Evolutionary conservation across 2,329 filamentous ascomycete genomes (phyloP).

Genomic region (Ilyonectria destructans): DNA sequence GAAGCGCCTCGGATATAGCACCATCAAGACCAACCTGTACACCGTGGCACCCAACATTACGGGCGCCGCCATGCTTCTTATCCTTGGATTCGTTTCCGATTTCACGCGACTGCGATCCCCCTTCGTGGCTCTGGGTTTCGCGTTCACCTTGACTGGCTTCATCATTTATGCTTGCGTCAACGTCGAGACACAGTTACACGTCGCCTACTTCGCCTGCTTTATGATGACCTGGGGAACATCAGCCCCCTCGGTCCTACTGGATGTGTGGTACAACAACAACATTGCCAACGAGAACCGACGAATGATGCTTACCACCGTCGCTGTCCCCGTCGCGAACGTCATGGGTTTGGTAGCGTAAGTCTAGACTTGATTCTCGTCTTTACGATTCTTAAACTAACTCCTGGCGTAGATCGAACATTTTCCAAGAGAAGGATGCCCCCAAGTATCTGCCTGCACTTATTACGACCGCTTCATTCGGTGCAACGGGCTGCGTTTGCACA

Average conservation of each 20-base stretch:
- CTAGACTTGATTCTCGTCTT: neutral
- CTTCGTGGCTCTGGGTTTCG: constrained; percentile 82
- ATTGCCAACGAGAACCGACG: constrained; percentile 83
- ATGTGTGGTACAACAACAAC: constrained; percentile 84
- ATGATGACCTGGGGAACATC: constrained; percentile 89
- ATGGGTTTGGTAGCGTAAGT: constrained; percentile 60
- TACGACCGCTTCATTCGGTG: constrained; percentile 33
- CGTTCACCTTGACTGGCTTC: constrained; percentile 83
- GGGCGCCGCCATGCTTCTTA: constrained; percentile 80
- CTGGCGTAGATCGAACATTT: constrained; percentile 28
- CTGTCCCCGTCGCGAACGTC: constrained; percentile 82
- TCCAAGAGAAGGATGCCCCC: constrained; percentile 31
- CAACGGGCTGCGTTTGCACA: constrained; percentile 22
- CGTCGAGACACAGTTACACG: constrained; percentile 71
- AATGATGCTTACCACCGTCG: constrained; percentile 79
- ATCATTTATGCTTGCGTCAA: constrained; percentile 83
- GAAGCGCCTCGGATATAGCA: constrained; percentile 62
- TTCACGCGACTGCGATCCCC: constrained; percentile 77
- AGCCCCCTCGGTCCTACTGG: constrained; percentile 80
- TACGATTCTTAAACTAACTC: neutral
- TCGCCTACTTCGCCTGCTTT: constrained; percentile 84
- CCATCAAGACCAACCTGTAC: constrained; percentile 81
- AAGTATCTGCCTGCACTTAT: constrained; percentile 30
- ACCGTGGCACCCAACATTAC: constrained; percentile 86
- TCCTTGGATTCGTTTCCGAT: constrained; percentile 82